Percentiles rank a stretch among this genome's conserved stretches.
Conservation (phyloP, 495 filamentous ascomycete species). For the Copromyces sp. region DNA sequence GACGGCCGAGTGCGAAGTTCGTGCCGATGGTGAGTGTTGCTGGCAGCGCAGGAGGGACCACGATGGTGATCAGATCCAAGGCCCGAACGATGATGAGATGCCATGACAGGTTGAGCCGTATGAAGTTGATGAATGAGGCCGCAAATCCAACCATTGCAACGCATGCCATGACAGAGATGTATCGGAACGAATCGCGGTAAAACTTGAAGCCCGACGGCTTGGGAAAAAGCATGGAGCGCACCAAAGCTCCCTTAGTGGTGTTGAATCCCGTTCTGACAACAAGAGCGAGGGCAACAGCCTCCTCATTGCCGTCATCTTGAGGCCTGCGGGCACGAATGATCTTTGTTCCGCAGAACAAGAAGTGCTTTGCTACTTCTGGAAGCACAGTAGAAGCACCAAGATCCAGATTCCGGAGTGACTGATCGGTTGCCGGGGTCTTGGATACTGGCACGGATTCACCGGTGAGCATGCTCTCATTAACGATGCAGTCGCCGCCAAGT, state of each 20-base stretch:
- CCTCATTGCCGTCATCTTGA: conserved; percentile 70
- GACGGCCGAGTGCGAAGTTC: conserved; percentile 80
- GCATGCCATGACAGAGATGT: conserved; percentile 93
- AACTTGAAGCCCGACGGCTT: conserved; percentile 98
- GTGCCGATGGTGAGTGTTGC: conserved; percentile 94
- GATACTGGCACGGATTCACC: conserved; percentile 96
- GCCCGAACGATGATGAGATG: conserved; percentile 85
- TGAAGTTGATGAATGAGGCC: conserved; percentile 86
- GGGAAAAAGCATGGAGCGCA: conserved; percentile 97
- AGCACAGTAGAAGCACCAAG: conserved; percentile 68
- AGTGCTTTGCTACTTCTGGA: conserved; percentile 71
- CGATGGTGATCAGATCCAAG: conserved; percentile 93
- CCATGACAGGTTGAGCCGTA: conserved; percentile 72
- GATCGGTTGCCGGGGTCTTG: conserved; percentile 78
- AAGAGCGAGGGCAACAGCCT: conserved; percentile 85
- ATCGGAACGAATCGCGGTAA: conserved; percentile 93
- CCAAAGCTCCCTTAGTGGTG: conserved; percentile 91
- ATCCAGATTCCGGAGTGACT: conserved; percentile 62
- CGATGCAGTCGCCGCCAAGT: conserved; percentile 90
- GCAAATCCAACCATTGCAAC: conserved; percentile 82
- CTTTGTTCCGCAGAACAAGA: conserved; percentile 91
- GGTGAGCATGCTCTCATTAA: conserved; percentile 99
- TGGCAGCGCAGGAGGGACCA: conserved; percentile 93
- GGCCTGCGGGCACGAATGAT: conserved; percentile 84
- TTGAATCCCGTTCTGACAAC: conserved; percentile 92